A percentile compares a stretch with the other conserved stretches of the same genome.
Evolutionary conservation across 176 grass and related monocot species (phyloP).

Genomic region (Poa pratensis): DNA sequence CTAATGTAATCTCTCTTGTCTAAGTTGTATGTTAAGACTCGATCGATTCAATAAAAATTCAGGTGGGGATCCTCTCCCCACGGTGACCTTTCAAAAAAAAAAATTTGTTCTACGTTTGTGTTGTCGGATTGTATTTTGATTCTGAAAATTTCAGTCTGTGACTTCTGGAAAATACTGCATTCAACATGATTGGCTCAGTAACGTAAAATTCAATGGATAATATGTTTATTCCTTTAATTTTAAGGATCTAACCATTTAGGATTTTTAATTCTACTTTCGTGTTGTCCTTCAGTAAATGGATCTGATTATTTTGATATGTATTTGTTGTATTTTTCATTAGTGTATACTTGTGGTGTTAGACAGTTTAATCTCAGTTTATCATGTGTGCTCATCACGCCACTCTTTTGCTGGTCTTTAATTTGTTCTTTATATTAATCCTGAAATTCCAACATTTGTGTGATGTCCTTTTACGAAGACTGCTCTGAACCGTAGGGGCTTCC

Average conservation of each 20-base stretch:
- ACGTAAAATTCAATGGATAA: background rate
- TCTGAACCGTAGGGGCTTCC: too few species aligned
- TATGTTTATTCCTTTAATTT: conserved; percentile 10
- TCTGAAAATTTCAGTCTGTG: background rate
- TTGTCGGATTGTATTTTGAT: background rate
- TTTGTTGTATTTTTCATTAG: background rate
- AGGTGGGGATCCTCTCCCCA: too few species aligned
- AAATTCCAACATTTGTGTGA: background rate
- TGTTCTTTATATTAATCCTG: background rate
- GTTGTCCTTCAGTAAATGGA: background rate
- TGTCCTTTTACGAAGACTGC: background rate
- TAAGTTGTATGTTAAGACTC: too few species aligned
- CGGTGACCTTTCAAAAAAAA: too few species aligned
- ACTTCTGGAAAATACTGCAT: background rate
- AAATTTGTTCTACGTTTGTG: background rate
- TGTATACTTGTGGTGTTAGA: background rate
- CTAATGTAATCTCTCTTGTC: too few species aligned
- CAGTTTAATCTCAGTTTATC: background rate
- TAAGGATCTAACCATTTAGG: background rate
- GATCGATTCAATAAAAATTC: too few species aligned
- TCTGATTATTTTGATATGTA: background rate
- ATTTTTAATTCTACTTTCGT: background rate
- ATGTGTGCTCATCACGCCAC: background rate
- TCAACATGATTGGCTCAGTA: background rate
- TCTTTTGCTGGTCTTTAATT: background rate